Conservation (phyloP, 768 basidiomycete genomes). For the Lyophyllum shimeji region DNA sequence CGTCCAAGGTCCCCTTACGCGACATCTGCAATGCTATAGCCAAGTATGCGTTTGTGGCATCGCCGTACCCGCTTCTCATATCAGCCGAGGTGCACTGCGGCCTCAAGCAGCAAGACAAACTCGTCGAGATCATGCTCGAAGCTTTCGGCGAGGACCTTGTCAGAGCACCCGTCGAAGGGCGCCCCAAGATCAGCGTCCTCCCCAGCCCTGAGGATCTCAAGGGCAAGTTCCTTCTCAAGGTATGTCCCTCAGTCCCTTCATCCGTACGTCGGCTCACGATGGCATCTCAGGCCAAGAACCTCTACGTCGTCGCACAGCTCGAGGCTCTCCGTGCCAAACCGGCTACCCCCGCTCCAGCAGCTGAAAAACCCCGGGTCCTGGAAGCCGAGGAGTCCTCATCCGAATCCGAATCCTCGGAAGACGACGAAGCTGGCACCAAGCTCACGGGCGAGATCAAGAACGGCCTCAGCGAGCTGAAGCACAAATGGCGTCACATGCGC, state of each 20-base stretch:
- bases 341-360: background rate
- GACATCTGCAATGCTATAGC: slow-evolving; percentile 82
- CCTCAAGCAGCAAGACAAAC: slow-evolving; percentile 72
- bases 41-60: slow-evolving; percentile 88
- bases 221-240: slow-evolving; percentile 83
- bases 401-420: slow-evolving; percentile 16
- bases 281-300: slow-evolving; percentile 64
- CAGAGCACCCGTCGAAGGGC: slow-evolving; percentile 40
- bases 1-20: slow-evolving; percentile 76
- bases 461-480: slow-evolving; percentile 21
- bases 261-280: background rate
- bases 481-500: slow-evolving; percentile 25
- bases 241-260: slow-evolving; percentile 17
- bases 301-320: slow-evolving; percentile 52
- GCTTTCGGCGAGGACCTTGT: slow-evolving; percentile 44
- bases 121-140: slow-evolving; percentile 71
- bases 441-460: slow-evolving; percentile 16
- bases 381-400: slow-evolving; percentile 24
- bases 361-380: slow-evolving; percentile 13
- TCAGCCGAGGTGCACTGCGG: slow-evolving; percentile 91
- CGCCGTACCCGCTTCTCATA: slow-evolving; percentile 90
- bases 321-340: slow-evolving; percentile 49
- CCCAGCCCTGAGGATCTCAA: slow-evolving; percentile 87
- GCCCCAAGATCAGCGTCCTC: slow-evolving; percentile 47
- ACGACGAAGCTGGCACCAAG: slow-evolving; percentile 11